These are phyloP conservation scores for Diaporthe amygdali DNA, from an alignment of 2,329 filamentous ascomycete species.

Conservation along the genomic window DNA sequence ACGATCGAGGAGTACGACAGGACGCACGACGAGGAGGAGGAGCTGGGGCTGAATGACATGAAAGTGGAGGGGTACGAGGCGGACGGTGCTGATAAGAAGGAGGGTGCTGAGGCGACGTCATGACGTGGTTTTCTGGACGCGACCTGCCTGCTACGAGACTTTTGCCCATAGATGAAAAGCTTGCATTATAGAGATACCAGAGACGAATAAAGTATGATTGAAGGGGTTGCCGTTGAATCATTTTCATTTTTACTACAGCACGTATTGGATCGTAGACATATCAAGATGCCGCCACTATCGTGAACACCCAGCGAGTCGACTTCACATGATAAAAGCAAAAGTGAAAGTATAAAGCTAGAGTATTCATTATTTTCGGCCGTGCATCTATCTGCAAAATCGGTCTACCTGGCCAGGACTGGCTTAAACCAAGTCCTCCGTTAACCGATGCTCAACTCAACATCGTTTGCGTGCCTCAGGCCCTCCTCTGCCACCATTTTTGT, in stretches of 20 bases:
- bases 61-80: conserved; percentile 83
- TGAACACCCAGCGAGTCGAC: too few relatives aligned
- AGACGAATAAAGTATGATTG: neutral
- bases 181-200: conserved; percentile 23
- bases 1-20: conserved; percentile 81
- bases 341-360: neutral
- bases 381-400: neutral
- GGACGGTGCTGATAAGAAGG: conserved; percentile 30
- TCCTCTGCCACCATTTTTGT: neutral
- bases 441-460: neutral
- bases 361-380: neutral
- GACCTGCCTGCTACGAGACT: neutral
- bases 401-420: neutral
- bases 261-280: too few relatives aligned
- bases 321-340: neutral
- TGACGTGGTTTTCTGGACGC: neutral
- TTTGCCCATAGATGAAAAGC: neutral
- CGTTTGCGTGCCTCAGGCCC: neutral
- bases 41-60: conserved; percentile 90
- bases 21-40: conserved; percentile 91
- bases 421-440: neutral
- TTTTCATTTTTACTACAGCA: too few relatives aligned
- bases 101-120: conserved; percentile 31
- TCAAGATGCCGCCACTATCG: too few relatives aligned
- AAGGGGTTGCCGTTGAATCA: too few relatives aligned